Evolutionary conservation across 129 eudicot genomes (phyloP), one percentile per base, ranked within the genome.

Genomic region (Rutidosis leptorrhynchoides): DNA sequence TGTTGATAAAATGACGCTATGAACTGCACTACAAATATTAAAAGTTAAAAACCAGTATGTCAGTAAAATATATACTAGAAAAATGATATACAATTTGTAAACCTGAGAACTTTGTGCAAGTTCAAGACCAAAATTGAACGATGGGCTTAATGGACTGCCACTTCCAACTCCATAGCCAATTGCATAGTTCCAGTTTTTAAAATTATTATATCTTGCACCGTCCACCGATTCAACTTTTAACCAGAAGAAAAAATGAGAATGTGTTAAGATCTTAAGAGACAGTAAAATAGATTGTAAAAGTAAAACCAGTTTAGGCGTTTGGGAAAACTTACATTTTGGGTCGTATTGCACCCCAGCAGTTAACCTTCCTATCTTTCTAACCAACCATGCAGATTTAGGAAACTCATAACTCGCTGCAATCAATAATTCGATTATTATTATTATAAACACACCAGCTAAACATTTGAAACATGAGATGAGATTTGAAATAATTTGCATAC

Each of bases 1-100:
- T 89, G 96, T 29, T 89, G 96, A 73, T 89, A 89, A 72, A 89
- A 89, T 7, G 96, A 85, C 51, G 96, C 94, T 85, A 89, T 81
- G 73, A 89, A 89, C 96, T 89, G 89, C 84, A 82, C 23, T 22
- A 26, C 3, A 16, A 21, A 10, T 21, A 24, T 19, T 42, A 30
- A 14, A 16, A 42, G n/a, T 28, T 5, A 30, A 64, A 46, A 37
- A n/a, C 62, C 4, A 73, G 68, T 15, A 68, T 65, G 40, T 49
- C 3, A 20, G 48, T 30, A 40, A 33, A 22, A 65, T n/a, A 33
- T 58, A 71, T 2, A 17, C 5, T 9, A 12, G 26, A 76, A 70
- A 15, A 42, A 30, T 20, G 7, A 21, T 22, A 43, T 33, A 49
- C 53, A 16, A 20, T 27, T 19, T 7, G 53, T 69, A 61, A 63